phyloP scores from a whole-genome alignment of 1,284 basidiomycete genomes.

The Trichosporon ovoides region DNA sequence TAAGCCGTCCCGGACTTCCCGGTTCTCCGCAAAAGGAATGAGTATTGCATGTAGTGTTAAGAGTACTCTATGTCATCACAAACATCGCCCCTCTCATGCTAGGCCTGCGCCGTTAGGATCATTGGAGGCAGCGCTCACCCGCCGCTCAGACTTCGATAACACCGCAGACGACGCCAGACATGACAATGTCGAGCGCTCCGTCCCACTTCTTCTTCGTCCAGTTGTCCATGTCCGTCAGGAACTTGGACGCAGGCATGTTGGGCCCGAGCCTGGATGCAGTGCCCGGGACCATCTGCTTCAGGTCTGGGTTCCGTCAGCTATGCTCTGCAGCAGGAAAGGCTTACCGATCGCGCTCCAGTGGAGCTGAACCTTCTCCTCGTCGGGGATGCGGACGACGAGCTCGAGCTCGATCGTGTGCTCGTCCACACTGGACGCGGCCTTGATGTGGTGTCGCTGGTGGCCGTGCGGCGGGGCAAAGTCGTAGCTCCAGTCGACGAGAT shows the following conservation, averaged over 20 bases:
- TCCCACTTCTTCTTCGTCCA: constrained; percentile 40
- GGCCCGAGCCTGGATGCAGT: constrained; percentile 37
- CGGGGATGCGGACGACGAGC: constrained; percentile 27
- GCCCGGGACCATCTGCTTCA: constrained; percentile 46
- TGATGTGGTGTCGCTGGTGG: constrained; percentile 80
- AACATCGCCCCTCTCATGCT: no score
- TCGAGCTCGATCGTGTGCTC: constrained; percentile 36
- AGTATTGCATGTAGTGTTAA: no score
- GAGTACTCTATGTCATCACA: no score
- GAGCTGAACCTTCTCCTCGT: constrained; percentile 29
- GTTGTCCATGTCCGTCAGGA: constrained; percentile 39
- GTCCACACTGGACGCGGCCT: constrained; percentile 52
- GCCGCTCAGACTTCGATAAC: constrained; percentile 30
- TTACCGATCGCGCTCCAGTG: constrained; percentile 45
- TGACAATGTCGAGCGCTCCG: constrained; percentile 39
- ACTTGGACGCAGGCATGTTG: constrained; percentile 40
- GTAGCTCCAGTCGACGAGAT: constrained; percentile 80
- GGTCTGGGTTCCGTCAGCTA: constrained; percentile 24
- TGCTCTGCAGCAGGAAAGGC: background rate
- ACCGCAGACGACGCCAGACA: constrained; percentile 41
- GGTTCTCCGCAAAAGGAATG: no score
- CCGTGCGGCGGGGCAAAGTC: constrained; percentile 68
- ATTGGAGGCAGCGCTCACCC: no score
- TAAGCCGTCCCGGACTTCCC: no score
- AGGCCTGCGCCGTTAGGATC: no score